Percentiles rank a stretch among this genome's conserved stretches.
These are phyloP conservation scores for Zopfia rhizophila DNA, from an alignment of 2,329 filamentous ascomycete species.

Conservation along the genomic window DNA sequence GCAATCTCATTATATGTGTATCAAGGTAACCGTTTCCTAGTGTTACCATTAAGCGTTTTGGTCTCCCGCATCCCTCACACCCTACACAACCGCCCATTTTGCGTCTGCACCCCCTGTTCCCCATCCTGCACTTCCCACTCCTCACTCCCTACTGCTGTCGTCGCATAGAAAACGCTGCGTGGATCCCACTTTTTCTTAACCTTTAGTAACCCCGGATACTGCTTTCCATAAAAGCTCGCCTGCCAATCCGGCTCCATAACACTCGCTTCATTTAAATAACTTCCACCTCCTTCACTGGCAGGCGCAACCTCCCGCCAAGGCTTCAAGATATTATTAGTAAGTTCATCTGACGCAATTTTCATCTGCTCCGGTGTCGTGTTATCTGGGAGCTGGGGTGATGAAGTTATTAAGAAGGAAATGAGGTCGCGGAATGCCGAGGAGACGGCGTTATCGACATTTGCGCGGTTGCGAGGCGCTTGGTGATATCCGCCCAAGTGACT, in stretches of 20 bases:
- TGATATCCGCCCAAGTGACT: slow-evolving; percentile 37
- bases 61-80: too few species aligned
- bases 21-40: too few species aligned
- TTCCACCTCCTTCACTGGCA: slow-evolving; percentile 32
- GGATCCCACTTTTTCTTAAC: slow-evolving; percentile 43
- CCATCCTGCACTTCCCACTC: slow-evolving; percentile 1
- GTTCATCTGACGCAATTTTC: background rate
- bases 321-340: slow-evolving; percentile 27
- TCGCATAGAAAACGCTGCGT: slow-evolving; percentile 15
- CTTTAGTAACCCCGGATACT: slow-evolving; percentile 37
- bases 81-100: background rate
- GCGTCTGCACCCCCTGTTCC: background rate
- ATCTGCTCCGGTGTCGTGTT: background rate
- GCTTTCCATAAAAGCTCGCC: slow-evolving; percentile 52
- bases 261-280: slow-evolving; percentile 54
- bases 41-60: too few species aligned
- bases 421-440: slow-evolving; percentile 44
- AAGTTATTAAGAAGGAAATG: slow-evolving; percentile 23
- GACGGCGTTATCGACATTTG: slow-evolving; percentile 35
- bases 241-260: slow-evolving; percentile 54
- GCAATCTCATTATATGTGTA: too few species aligned
- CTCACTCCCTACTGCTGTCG: slow-evolving; percentile 1
- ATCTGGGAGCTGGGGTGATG: background rate
- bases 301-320: slow-evolving; percentile 26
- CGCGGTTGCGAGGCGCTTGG: slow-evolving; percentile 30